Conservation (phyloP, 73 alveolate genomes). For the Loxodes magnus region DNA sequence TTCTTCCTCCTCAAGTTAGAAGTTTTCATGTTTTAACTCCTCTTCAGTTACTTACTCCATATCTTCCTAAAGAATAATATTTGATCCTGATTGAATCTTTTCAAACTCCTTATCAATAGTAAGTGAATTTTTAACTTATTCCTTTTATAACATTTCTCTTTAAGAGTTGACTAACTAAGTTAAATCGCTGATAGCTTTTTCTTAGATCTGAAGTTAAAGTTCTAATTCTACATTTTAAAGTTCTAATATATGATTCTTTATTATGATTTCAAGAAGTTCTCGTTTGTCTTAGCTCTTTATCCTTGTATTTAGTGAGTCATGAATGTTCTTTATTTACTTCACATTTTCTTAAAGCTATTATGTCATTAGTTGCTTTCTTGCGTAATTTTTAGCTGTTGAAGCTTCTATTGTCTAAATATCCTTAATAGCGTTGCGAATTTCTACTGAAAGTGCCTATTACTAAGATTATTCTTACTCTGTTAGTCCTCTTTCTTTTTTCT, state of each 20-base stretch:
- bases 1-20: no score
- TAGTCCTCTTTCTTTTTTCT: constrained; percentile 33
- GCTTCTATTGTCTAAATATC: constrained; percentile 48
- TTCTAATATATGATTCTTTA: constrained; percentile 60
- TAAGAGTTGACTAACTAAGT: constrained; percentile 20
- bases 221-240: constrained; percentile 52
- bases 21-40: no score
- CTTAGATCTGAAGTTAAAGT: constrained; percentile 50
- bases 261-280: constrained; percentile 54
- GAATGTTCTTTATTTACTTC: constrained; percentile 35
- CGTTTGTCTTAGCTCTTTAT: constrained; percentile 41
- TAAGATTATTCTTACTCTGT: constrained; percentile 5
- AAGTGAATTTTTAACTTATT: neutral
- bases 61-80: no score
- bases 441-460: constrained; percentile 23
- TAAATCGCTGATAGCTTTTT: constrained; percentile 57
- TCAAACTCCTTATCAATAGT: no score
- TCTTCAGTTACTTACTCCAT: no score
- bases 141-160: constrained; percentile 17
- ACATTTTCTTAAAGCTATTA: constrained; percentile 51
- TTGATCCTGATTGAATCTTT: no score
- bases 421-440: constrained; percentile 25
- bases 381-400: constrained; percentile 51
- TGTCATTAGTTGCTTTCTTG: constrained; percentile 50
- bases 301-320: constrained; percentile 41